Evolutionary conservation across 2,329 filamentous ascomycete genomes (phyloP).

Genomic region (Botrytis fragariae): DNA sequence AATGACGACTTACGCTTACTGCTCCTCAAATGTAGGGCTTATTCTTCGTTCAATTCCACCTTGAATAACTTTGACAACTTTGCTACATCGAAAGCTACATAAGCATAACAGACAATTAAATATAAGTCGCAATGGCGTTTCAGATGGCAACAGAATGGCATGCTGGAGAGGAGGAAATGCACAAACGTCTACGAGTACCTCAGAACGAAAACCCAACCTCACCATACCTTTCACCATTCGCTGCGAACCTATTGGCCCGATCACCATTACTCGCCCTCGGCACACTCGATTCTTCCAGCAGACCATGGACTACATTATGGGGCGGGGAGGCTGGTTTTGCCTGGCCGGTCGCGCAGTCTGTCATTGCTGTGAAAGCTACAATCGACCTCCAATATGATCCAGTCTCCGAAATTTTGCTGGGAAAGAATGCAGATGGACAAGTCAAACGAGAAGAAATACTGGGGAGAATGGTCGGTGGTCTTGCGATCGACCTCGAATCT

Average conservation of each 20-base stretch:
- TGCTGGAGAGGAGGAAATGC: slow-evolving; percentile 64
- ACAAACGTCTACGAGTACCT: slow-evolving; percentile 58
- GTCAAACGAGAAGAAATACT: slow-evolving; percentile 34
- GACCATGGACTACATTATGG: slow-evolving; percentile 75
- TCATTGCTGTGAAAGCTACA: slow-evolving; percentile 60
- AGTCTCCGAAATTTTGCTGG: slow-evolving; percentile 62
- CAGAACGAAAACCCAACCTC: slow-evolving; percentile 63
- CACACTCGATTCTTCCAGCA: slow-evolving; percentile 59
- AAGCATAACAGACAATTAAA: neutral
- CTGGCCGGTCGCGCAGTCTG: slow-evolving; percentile 55
- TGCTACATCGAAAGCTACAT: neutral
- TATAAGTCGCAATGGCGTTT: slow-evolving; percentile 13
- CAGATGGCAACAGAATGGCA: slow-evolving; percentile 41
- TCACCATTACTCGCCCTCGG: slow-evolving; percentile 71
- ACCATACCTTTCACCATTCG: slow-evolving; percentile 58
- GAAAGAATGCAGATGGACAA: slow-evolving; percentile 44
- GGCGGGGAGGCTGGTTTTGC: slow-evolving; percentile 71
- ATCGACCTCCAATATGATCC: slow-evolving; percentile 66
- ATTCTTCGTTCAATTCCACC: neutral
- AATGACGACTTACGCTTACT: neutral
- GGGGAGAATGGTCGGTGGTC: slow-evolving; percentile 56
- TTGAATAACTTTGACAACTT: neutral
- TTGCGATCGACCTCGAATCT: slow-evolving; percentile 62
- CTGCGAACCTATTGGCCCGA: slow-evolving; percentile 56
- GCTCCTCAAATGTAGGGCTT: neutral